Evolutionary conservation across 768 basidiomycete species (phyloP), one percentile per base, ranked within the genome.

Genomic region (Termitomyces heimii): DNA sequence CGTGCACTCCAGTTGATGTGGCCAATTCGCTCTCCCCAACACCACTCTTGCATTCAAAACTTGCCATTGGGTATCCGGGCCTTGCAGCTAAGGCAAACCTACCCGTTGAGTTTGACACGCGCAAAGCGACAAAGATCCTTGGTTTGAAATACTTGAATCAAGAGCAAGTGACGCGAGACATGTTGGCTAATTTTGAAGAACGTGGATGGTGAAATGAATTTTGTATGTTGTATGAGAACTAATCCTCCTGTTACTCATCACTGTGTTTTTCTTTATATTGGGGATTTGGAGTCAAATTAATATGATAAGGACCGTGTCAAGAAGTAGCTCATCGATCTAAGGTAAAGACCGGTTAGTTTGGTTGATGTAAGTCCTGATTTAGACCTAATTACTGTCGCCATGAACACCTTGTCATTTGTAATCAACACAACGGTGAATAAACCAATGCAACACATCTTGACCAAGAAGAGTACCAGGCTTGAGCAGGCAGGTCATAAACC

Each of bases 61-160:
- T 73, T 4, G 67, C 72, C 0, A 61, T 68, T 13, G 77, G 77
- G 7, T 63, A 65, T 7, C 70, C 73, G 1, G 74, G 71, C 5
- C 67, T 68, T 6, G 69, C 70, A 2, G 63, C 59, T 32, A 62
- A 61, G 56, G 59, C 54, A 5, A 65, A 62, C 18, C 70, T 75
- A 49, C 39, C 63, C 9, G 49, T 65, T 3, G 43, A 57, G 7
- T 80, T 70, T 53, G 65, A 75, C 54, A 67, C 68, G 1, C 34
- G 67, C 10, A 82, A 82, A 62, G 71, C 67, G 9, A 64, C 64
- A 35, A 68, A 68, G 37, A 66, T 82, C 2, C 67, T 82, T 5
- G 77, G 77, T 2, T 52, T 81, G n/a, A 72, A 71, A 54, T 81
- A 75, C 53, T 68, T 67, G 13, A 68, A 70, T 5, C 70, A 73